These are phyloP conservation scores for Sugiyamaella lignohabitans DNA, from an alignment of 805 yeast genomes.

Conservation along the genomic window DNA sequence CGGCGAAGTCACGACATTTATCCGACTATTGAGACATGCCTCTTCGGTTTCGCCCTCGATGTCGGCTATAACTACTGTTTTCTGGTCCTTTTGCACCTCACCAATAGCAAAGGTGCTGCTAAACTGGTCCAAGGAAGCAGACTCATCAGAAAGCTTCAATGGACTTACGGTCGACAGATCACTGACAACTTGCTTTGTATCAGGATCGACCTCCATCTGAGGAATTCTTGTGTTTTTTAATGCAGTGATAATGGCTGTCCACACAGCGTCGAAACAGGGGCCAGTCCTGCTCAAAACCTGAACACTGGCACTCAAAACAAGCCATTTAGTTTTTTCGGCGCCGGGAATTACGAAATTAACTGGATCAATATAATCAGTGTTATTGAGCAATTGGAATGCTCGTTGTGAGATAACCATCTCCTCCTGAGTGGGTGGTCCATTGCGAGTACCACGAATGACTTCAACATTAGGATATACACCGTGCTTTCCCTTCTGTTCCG, in stretches of 20 bases:
- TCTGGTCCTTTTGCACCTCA: constrained; percentile 32
- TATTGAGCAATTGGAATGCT: constrained; percentile 52
- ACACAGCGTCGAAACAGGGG: constrained; percentile 70
- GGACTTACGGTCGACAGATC: constrained; percentile 37
- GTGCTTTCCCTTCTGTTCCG: constrained; percentile 15
- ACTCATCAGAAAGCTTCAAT: constrained; percentile 33
- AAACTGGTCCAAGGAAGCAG: constrained; percentile 12
- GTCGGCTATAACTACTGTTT: constrained; percentile 55
- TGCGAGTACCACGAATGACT: constrained; percentile 32
- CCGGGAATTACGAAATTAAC: constrained; percentile 5
- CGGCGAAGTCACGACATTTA: constrained; percentile 37
- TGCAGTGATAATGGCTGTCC: constrained; percentile 62
- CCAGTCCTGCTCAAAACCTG: constrained; percentile 77
- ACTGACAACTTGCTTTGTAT: constrained; percentile 48
- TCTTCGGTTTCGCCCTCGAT: constrained; percentile 85
- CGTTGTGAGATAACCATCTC: constrained; percentile 38
- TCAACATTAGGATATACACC: constrained; percentile 24
- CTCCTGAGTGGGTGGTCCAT: constrained; percentile 23
- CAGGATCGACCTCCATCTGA: constrained; percentile 52
- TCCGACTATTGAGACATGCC: constrained; percentile 45
- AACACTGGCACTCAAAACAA: constrained; percentile 63
- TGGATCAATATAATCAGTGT: constrained; percentile 41
- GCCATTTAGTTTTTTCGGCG: constrained; percentile 26
- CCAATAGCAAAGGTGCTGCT: constrained; percentile 49
- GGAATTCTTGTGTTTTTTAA: constrained; percentile 59